Base-by-base conservation (phyloP, 371 early-diverging fungal genomes). In the Rhizopus sp. region DNA sequence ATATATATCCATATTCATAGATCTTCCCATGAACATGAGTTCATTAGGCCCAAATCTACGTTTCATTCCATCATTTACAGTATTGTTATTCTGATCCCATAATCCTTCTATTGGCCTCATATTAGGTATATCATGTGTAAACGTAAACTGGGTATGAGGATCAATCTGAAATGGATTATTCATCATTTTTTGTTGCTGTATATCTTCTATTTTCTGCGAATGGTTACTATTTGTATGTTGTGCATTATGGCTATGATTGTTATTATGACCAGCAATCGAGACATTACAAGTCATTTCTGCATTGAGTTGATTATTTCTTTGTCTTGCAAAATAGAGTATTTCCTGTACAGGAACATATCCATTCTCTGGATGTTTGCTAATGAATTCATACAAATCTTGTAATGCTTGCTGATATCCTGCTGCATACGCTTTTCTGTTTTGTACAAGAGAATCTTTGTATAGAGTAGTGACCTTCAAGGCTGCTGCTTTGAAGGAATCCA, bases 391-490 rank as follows among this genome's bases (percentile, higher is more conserved):
- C 9, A 91, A 60, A 73, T 91, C 89, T 66, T 82, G 84, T 30
- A 91, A 60, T 15, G 88, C 87, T 50, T 88, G 85, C 54, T 82
- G 81, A 66, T 89, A 91, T n/a, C 91, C 91, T 13, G 78, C 68
- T 42, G 81, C 78, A 71, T 77, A 89, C 6, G 82, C 75, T 49
- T 77, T 77, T 40, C 84, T 73, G 45, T 84, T 83, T 55, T 85
- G 84, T n/a, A 81, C 77, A 23, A 82, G 68, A 1, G 88, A 75
- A 49, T 89, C 89, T 68, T 80, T 85, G 73, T 89, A 91, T 9
- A 91, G 76, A 35, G 81, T 83, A 8, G 90, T 85, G 13, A 91
- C 89, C 31, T 85, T 78, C 13, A 75, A 60, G 2, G 91, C 91
- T 10, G 91, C 88, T 17, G 82, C 77, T 57, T 83, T 83, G 66